A percentile compares a stretch with the other conserved stretches of the same genome.
These are phyloP conservation scores for Leptodontidium sp. DNA, from an alignment of 2,329 filamentous ascomycete species.

Conservation along the genomic window DNA sequence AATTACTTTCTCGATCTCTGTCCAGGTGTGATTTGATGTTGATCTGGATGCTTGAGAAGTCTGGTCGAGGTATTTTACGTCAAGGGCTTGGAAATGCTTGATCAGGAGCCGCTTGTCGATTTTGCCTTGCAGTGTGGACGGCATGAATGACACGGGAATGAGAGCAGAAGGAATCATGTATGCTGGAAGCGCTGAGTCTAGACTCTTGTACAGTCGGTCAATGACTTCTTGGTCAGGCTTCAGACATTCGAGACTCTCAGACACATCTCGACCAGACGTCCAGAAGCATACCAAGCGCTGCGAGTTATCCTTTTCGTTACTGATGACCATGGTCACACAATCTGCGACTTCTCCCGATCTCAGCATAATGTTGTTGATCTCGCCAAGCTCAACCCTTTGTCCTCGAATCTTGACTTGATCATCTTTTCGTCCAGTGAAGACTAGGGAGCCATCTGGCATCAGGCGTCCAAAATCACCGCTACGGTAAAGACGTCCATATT, in stretches of 20 bases:
- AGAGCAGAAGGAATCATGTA: slow-evolving; percentile 85
- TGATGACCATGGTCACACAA: slow-evolving; percentile 69
- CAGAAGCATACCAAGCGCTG: slow-evolving; percentile 75
- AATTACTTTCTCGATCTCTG: slow-evolving; percentile 62
- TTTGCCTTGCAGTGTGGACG: slow-evolving; percentile 79
- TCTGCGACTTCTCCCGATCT: slow-evolving; percentile 61
- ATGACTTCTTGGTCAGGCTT: slow-evolving; percentile 49
- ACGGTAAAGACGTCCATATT: slow-evolving; percentile 78
- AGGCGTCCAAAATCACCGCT: slow-evolving; percentile 85
- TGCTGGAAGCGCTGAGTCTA: slow-evolving; percentile 65
- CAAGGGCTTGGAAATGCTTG: slow-evolving; percentile 56
- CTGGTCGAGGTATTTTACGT: slow-evolving; percentile 53
- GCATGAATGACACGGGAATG: slow-evolving; percentile 73
- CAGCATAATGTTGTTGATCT: slow-evolving; percentile 73
- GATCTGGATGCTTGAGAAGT: slow-evolving; percentile 37
- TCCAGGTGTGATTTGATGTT: slow-evolving; percentile 53
- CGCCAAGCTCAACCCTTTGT: slow-evolving; percentile 79
- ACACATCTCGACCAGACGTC: slow-evolving; percentile 53
- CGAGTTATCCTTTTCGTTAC: slow-evolving; percentile 48
- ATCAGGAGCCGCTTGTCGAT: slow-evolving; percentile 67
- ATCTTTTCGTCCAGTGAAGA: slow-evolving; percentile 77
- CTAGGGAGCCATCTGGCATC: slow-evolving; percentile 77
- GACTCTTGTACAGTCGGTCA: slow-evolving; percentile 58
- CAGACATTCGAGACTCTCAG: slow-evolving; percentile 44
- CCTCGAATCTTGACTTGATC: slow-evolving; percentile 85